Conservation (phyloP, 345 rosid genomes). For the Capsella bursapastoris region DNA sequence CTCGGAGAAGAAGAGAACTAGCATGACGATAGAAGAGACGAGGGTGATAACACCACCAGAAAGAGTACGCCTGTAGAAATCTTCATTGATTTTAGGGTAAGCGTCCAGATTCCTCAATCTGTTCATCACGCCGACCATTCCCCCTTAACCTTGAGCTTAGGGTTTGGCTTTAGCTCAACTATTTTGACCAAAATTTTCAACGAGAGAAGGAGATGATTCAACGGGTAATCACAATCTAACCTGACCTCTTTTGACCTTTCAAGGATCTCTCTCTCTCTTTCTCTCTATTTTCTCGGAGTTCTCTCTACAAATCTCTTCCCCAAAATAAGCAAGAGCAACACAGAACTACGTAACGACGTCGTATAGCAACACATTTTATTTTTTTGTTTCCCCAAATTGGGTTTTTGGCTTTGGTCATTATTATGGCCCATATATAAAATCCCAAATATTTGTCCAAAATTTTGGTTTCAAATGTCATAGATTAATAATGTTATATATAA, state of each 20-base stretch:
- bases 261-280: background rate
- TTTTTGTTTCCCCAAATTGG: background rate
- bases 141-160: slow-evolving; percentile 4
- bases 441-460: background rate
- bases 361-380: background rate
- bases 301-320: slow-evolving; percentile 11
- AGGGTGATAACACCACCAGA: slow-evolving; percentile 91
- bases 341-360: slow-evolving; percentile 13
- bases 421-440: background rate
- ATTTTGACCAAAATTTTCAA: slow-evolving; percentile 39
- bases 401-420: slow-evolving; percentile 5
- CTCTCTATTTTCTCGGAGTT: slow-evolving; percentile 38
- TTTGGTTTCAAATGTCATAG: background rate
- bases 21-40: slow-evolving; percentile 60
- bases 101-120: slow-evolving; percentile 78
- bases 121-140: slow-evolving; percentile 54
- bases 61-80: slow-evolving; percentile 82
- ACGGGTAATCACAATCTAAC: slow-evolving; percentile 24
- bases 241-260: slow-evolving; percentile 33
- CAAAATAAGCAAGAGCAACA: slow-evolving; percentile 14
- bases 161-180: slow-evolving; percentile 12
- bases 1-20: slow-evolving; percentile 81
- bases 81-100: slow-evolving; percentile 89
- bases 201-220: slow-evolving; percentile 39
- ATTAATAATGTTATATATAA: background rate